Base-by-base conservation (phyloP, 2,329 filamentous ascomycete genomes). In the Talaromyces atroroseus region DNA sequence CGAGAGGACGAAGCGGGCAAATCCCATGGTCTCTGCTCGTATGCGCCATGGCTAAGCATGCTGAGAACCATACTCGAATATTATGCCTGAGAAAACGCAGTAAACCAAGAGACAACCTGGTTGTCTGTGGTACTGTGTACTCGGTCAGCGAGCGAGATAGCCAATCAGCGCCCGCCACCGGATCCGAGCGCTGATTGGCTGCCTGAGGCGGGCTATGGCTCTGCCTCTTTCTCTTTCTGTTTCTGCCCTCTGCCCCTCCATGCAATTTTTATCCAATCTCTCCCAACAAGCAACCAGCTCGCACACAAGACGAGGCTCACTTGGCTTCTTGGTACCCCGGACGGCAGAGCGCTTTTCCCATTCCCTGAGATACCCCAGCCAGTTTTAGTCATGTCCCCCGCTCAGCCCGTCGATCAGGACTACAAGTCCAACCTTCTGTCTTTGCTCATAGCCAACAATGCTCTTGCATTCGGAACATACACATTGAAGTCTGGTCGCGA, bases 401-500 rank as follows among this genome's bases (percentile, higher is more conserved):
- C 65, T 18, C 61, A 62, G 11, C 58, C 66, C 52, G 62, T 62
- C 49, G 59, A 63, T 54, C 63, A 69, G 59, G 68, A 70, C 63
- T 71, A 73, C 63, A 75, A 74, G 65, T 61, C 66, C 38, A 66
- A 65, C 16, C 66, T 76, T 11, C 64, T 76, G 34, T 68, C 70
- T 10, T 60, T 71, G 36, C 67, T 74, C 42, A 66, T 75, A 53
- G 66, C 71, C 61, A 71, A 69, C 63, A 71, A 70, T 56, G 73
- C 72, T 54, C 67, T 76, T 44, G 68, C 72, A 20, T 76, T 76
- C 61, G 73, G 74, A 55, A 68, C 68, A 50, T 76, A 69, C 77
- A 89, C 91, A 65, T 84, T 99, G 69, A 99, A 99, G 78, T 96
- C 92, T 54, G 89, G 90, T 75, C 89, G 92, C 67, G 70, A 74